A percentile compares a stretch with the other conserved stretches of the same genome.
phyloP scores from a whole-genome alignment of 371 early-diverging fungal genomes.

The Apophysomyces elegans region DNA sequence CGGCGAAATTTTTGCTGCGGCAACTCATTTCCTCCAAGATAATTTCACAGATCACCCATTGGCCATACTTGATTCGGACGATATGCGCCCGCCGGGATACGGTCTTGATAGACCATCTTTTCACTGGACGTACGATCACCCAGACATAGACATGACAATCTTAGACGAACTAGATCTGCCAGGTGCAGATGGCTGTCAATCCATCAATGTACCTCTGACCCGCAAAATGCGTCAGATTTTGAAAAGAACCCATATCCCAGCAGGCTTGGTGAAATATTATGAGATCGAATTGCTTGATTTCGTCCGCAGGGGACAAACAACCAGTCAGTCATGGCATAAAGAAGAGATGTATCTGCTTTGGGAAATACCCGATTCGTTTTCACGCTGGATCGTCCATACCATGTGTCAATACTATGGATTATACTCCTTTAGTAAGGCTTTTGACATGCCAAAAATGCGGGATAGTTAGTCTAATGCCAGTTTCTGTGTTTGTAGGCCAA shows the following conservation, averaged over 20 bases:
- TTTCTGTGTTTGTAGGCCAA: neutral
- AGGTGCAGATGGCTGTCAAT: neutral
- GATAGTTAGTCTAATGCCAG: neutral
- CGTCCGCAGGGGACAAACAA: conserved; percentile 7
- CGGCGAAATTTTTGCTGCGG: neutral
- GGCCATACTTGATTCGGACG: conserved; percentile 8
- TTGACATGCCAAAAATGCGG: neutral
- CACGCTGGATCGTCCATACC: conserved; percentile 33
- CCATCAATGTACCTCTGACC: neutral
- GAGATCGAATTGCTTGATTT: conserved; percentile 31
- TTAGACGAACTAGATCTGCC: neutral
- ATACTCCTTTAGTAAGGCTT: conserved; percentile 33
- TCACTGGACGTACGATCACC: neutral
- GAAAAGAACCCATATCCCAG: conserved; percentile 34
- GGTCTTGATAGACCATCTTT: conserved; percentile 7
- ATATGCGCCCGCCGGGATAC: conserved; percentile 13
- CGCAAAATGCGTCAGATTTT: conserved; percentile 18
- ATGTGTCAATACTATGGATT: conserved; percentile 38
- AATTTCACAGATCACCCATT: conserved; percentile 8
- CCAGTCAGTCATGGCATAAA: neutral
- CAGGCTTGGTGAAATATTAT: conserved; percentile 27
- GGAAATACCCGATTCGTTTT: conserved; percentile 32
- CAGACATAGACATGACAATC: neutral
- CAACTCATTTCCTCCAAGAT: conserved; percentile 4
- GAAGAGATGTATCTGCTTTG: conserved; percentile 18